phyloP scores from a whole-genome alignment of 2,329 filamentous ascomycete genomes.

The Apiospora phragmitis region DNA sequence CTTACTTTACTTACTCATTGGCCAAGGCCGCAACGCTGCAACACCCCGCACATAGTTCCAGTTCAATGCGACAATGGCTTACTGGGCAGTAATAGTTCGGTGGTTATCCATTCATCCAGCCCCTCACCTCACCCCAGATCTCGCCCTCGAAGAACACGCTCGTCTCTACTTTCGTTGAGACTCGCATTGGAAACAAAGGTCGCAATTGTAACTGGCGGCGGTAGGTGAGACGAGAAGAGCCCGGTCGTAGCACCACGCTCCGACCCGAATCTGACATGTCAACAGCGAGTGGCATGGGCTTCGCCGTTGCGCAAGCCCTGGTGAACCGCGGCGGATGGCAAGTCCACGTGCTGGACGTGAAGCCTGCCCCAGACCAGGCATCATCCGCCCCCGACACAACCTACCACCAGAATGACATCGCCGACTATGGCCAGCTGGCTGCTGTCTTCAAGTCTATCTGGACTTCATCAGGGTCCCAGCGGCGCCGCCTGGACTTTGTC shows the following conservation, averaged over 20 bases:
- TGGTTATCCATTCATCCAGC: too few species aligned
- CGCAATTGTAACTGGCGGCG: conserved; percentile 4
- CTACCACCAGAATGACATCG: neutral
- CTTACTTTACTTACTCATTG: too few species aligned
- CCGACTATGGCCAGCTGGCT: neutral
- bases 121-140: too few species aligned
- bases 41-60: too few species aligned
- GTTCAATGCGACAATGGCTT: too few species aligned
- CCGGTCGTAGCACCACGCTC: neutral
- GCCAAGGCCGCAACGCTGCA: too few species aligned
- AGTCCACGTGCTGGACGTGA: conserved; percentile 1
- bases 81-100: too few species aligned
- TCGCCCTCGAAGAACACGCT: too few species aligned
- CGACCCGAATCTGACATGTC: conserved; percentile 1
- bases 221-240: neutral
- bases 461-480: neutral
- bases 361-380: neutral
- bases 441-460: conserved; percentile 4
- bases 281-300: conserved; percentile 9
- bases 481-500: conserved; percentile 9
- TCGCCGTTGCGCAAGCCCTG: conserved; percentile 8
- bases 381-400: neutral
- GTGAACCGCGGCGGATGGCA: neutral
- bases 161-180: neutral
- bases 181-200: neutral